Conservation (phyloP, 805 yeast genomes). For the Candida insectalens region DNA sequence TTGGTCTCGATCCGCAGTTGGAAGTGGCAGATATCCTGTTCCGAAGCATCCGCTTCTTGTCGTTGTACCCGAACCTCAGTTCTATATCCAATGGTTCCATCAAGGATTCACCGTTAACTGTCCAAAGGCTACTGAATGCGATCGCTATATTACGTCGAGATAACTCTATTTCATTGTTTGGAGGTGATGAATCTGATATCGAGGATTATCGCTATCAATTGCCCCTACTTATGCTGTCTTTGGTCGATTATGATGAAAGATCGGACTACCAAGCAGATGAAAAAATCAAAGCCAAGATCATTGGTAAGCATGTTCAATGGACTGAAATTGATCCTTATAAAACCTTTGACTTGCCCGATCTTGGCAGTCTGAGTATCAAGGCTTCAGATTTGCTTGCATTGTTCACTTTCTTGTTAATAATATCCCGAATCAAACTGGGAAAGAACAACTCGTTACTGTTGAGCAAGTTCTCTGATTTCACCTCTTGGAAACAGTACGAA, state of each 20-base stretch:
- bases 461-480: constrained; percentile 11
- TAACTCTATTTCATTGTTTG: constrained; percentile 28
- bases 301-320: background rate
- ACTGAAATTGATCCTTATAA: background rate
- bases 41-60: constrained; percentile 30
- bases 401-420: constrained; percentile 38
- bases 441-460: constrained; percentile 9
- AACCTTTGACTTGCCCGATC: background rate
- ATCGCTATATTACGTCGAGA: constrained; percentile 34
- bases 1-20: constrained; percentile 27
- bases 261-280: background rate
- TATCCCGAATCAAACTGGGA: constrained; percentile 25
- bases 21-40: constrained; percentile 27
- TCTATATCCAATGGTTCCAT: too few relatives aligned
- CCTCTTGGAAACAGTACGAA: constrained; percentile 35
- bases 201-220: constrained; percentile 23
- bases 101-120: constrained; percentile 25
- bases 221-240: constrained; percentile 38
- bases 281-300: background rate
- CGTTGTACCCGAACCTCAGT: constrained; percentile 15
- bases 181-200: constrained; percentile 8
- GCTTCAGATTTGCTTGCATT: constrained; percentile 33
- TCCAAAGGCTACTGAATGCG: constrained; percentile 33
- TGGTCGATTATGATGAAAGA: constrained; percentile 11
- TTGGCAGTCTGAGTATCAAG: background rate